Base-by-base conservation (phyloP, 768 basidiomycete species). In the Austroboletus festivus region DNA sequence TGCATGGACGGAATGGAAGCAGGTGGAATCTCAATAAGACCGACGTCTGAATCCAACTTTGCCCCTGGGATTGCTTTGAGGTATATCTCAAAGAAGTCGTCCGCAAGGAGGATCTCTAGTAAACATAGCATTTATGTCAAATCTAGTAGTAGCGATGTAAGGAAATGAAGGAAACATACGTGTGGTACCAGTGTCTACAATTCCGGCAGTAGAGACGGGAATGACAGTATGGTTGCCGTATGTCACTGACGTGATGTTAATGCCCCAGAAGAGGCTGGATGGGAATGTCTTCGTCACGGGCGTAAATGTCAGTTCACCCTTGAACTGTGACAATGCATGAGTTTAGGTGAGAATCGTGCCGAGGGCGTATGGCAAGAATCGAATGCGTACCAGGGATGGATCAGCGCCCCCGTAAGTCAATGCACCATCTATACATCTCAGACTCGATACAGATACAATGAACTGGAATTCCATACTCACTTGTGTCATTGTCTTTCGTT, bases 361-460 rank as follows among this genome's bases (percentile, higher is more conserved):
- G n/a, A n/a, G n/a, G n/a, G n/a, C n/a, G n/a, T n/a, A n/a, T n/a
- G n/a, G n/a, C 18, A 5, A 38, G 34, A 42, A 31, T 4, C 10
- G 47, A 13, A n/a, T 48, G 24, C 57, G 42, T 46, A 61, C 60
- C 48, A 59, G 21, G 15, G 33, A 38, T 4, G 24, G 6, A 38
- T 64, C 60, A n/a, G 35, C 23, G 2, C 61, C 60, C n/a, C 64
- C 62, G 23, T 64, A 65, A 5, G 61, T 65, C 40, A 65, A 24
- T 20, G 42, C 60, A 23, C 64, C 65, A 39, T 64, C 60, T 61
- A 33, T 13, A 23, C 18, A 21, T 19, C 6, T 52, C 42, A 51
- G 41, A 13, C 5, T 23, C 9, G 19, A 22, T 12, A 4, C 16
- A 31, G 5, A 20, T n/a, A 28, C 28, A 6, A 6, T 28, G 28